Evolutionary conservation across 148 eudicot genomes (phyloP).

Genomic region (Amaranthus hypochondriacus): DNA sequence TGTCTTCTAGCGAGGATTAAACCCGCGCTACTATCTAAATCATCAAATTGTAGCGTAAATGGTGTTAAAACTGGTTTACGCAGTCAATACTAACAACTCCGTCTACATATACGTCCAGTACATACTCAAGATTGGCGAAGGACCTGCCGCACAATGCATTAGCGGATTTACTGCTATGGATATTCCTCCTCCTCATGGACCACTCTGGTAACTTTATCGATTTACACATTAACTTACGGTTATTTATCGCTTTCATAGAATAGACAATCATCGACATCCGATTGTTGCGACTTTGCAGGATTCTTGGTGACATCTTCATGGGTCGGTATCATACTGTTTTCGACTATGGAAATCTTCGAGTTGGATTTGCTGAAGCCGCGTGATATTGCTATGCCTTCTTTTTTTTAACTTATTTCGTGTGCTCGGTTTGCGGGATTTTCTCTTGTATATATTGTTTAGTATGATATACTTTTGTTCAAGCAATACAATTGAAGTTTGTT

Average conservation of each 20-base stretch:
- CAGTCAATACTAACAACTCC: not conserved
- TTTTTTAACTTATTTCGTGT: not conserved
- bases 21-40: too few species aligned
- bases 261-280: not conserved
- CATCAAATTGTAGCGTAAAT: too few species aligned
- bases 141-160: slow-evolving; percentile 72
- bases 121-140: slow-evolving; percentile 79
- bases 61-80: not conserved
- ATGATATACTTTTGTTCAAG: not conserved
- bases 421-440: not conserved
- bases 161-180: slow-evolving; percentile 84
- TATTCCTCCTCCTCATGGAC: slow-evolving; percentile 88
- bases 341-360: slow-evolving; percentile 61
- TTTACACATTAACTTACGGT: not conserved
- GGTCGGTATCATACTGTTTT: slow-evolving; percentile 91
- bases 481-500: not conserved
- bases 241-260: not conserved
- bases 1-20: too few species aligned
- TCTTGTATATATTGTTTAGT: slow-evolving; percentile 13
- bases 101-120: slow-evolving; percentile 40
- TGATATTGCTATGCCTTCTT: slow-evolving; percentile 19
- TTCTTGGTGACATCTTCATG: slow-evolving; percentile 91
- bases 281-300: slow-evolving; percentile 44
- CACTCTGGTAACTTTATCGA: slow-evolving; percentile 58
- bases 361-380: slow-evolving; percentile 89